Evolutionary conservation across 2,329 filamentous ascomycete species (phyloP).

Genomic region (Cladophialophora psammophila): DNA sequence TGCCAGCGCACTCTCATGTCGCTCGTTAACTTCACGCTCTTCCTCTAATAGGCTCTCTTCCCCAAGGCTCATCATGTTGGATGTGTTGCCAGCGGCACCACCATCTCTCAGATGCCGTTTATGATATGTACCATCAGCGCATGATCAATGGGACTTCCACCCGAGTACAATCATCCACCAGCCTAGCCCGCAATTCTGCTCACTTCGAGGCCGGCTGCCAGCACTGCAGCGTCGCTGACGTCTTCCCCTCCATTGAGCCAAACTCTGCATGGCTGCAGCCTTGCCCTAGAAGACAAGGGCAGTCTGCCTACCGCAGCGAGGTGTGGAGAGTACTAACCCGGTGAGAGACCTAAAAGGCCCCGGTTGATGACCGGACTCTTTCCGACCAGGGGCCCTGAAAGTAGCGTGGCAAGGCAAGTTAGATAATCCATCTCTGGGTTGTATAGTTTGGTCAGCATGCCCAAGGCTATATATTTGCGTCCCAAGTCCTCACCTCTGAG

Average conservation of each 20-base stretch:
- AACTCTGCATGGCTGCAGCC: neutral
- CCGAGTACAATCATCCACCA: neutral
- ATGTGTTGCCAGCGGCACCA: neutral
- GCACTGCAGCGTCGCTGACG: neutral
- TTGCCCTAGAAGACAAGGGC: neutral
- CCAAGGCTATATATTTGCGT: neutral
- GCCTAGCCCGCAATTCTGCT: neutral
- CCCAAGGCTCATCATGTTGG: neutral
- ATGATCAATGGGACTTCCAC: neutral
- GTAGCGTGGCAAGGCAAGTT: neutral
- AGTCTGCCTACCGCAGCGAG: neutral
- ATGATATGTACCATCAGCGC: neutral
- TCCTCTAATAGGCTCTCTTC: neutral
- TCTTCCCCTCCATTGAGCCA: neutral
- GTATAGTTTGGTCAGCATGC: constrained; percentile 2
- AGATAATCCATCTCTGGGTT: neutral
- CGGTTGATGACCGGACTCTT: constrained; percentile 3
- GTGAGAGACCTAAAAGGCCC: neutral
- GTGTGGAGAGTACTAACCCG: neutral
- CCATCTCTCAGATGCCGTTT: neutral
- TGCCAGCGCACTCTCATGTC: no score
- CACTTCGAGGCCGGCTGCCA: neutral
- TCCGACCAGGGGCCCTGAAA: neutral
- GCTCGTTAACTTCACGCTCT: no score
- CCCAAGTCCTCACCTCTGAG: neutral